These are phyloP conservation scores for Capsaspora owczarzaki DNA, from an alignment of 78 protist genomes.

Conservation along the genomic window DNA sequence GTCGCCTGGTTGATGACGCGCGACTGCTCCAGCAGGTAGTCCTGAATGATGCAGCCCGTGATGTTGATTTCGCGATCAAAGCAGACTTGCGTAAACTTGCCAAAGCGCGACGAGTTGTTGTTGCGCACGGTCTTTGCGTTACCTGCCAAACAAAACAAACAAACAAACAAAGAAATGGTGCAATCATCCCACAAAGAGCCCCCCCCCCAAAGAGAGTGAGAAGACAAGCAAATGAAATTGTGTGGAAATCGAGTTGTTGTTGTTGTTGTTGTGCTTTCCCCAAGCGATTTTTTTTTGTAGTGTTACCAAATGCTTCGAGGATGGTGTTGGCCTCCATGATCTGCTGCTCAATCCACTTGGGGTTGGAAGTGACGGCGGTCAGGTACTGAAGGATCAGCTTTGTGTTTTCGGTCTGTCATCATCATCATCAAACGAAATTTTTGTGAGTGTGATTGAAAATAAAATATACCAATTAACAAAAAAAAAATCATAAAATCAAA, in stretches of 20 bases:
- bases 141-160: too few relatives aligned
- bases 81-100: slow-evolving; percentile 44
- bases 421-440: too few relatives aligned
- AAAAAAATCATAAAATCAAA: too few relatives aligned
- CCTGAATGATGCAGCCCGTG: slow-evolving; percentile 26
- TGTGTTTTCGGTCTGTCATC: slow-evolving; percentile 61
- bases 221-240: too few relatives aligned
- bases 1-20: slow-evolving; percentile 32
- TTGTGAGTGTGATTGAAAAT: too few relatives aligned
- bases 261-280: too few relatives aligned
- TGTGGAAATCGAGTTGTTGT: too few relatives aligned
- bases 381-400: slow-evolving; percentile 49
- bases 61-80: slow-evolving; percentile 22
- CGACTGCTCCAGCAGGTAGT: slow-evolving; percentile 60
- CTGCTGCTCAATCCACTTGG: slow-evolving; percentile 10
- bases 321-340: slow-evolving; percentile 50
- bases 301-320: slow-evolving; percentile 65
- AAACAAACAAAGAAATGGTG: too few relatives aligned
- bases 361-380: slow-evolving; percentile 13
- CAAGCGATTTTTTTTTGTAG: too few relatives aligned
- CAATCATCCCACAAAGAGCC: too few relatives aligned
- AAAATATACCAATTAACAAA: too few relatives aligned
- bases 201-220: too few relatives aligned
- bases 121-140: slow-evolving; percentile 90
- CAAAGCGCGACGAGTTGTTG: slow-evolving; percentile 83